Evolutionary conservation across 164 flowering plant genomes (phyloP), one percentile per base, ranked within the genome.

Genomic region (Kingdonia uniflora): DNA sequence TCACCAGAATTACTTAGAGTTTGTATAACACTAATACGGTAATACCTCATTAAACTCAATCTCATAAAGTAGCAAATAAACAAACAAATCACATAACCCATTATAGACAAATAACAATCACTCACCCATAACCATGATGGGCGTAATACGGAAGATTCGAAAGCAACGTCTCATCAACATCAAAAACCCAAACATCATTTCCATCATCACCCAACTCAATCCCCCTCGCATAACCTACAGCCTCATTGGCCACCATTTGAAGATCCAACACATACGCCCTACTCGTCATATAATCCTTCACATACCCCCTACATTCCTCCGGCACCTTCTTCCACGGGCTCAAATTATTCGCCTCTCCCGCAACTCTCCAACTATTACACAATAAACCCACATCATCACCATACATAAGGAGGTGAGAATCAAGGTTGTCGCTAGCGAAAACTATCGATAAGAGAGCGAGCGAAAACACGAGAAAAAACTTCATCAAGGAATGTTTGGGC

Each of bases 71-170:
- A n/a, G n/a, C 8, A 29, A 8, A 3, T 29, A 29, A 29, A 29
- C 35, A 29, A 4, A 4, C 35, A 29, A 29, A 3, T 29, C 35
- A 3, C 6, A 29, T 8, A 29, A 29, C 8, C 8, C 35, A 29
- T 29, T 3, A 29, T 3, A 29, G 6, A 29, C 35, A 29, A 29
- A 33, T 37, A 39, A 42, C 25, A 50, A 29, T 5, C 64, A n/a
- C n/a, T 52, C 13, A 84, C 97, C 97, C 97, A 63, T 65, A 88
- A 44, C 81, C 80, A 58, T 86, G 95, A 0, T 77, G 73, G 1
- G 68, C 66, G 50, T 88, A 88, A 55, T 86, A 92, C 11, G 95
- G 97, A 24, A 92, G 81, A 78, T 88, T 81, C 4, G 95, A 86
- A 22, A 92, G 70, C 68, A 86, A 52, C 35, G 99, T 92, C 67